A percentile compares a stretch with the other conserved stretches of the same genome.
Evolutionary conservation across 1,284 basidiomycete genomes (phyloP).

Genomic region (Fomitiporia mediterranea): DNA sequence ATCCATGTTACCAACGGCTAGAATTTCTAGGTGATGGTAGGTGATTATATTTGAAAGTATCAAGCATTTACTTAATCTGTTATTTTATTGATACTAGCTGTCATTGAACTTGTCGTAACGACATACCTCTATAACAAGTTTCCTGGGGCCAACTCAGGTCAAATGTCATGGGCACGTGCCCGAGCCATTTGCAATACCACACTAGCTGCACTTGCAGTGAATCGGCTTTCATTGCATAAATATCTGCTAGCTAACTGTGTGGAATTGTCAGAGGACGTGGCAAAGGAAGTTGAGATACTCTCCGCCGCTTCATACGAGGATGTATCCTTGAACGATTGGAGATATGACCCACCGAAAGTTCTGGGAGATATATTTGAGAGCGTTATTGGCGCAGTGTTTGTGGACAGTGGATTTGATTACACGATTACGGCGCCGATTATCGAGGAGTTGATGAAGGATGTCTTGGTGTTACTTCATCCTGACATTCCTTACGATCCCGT

Average conservation of each 20-base stretch:
- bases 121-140: slow-evolving; percentile 69
- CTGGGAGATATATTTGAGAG: slow-evolving; percentile 78
- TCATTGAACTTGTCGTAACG: slow-evolving; percentile 73
- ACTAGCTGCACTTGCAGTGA: slow-evolving; percentile 64
- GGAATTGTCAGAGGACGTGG: slow-evolving; percentile 62
- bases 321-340: slow-evolving; percentile 67
- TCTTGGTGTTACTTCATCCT: slow-evolving; percentile 53
- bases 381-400: slow-evolving; percentile 76
- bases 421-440: slow-evolving; percentile 57
- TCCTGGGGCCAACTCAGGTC: slow-evolving; percentile 64
- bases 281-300: slow-evolving; percentile 54
- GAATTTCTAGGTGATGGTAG: slow-evolving; percentile 85
- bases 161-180: slow-evolving; percentile 66
- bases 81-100: no score
- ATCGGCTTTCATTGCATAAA: slow-evolving; percentile 62
- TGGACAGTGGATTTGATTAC: slow-evolving; percentile 74
- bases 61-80: no score
- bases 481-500: slow-evolving; percentile 62
- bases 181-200: slow-evolving; percentile 72
- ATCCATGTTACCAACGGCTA: slow-evolving; percentile 72
- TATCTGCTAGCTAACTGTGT: slow-evolving; percentile 64
- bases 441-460: slow-evolving; percentile 55
- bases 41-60: no score
- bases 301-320: slow-evolving; percentile 50
- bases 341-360: slow-evolving; percentile 78